A percentile compares a stretch with the other conserved stretches of the same genome.
phyloP scores from a whole-genome alignment of 1,284 basidiomycete genomes.

The Hortiboletus rubellus region DNA sequence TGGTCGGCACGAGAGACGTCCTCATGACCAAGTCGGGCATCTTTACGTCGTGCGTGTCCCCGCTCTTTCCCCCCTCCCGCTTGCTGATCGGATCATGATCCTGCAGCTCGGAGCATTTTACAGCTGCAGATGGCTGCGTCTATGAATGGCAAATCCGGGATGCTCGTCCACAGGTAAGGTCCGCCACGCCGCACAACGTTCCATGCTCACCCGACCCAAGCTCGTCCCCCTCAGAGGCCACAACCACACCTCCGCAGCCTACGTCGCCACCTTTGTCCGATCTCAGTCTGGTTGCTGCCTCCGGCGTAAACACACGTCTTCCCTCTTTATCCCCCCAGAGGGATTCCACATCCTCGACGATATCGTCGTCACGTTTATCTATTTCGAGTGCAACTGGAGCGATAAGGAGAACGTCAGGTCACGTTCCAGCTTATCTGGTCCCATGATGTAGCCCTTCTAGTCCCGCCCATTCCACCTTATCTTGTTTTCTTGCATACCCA shows the following conservation, averaged over 20 bases:
- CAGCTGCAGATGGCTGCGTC: slow-evolving; percentile 17
- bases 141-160: slow-evolving; percentile 35
- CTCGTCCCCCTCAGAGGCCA: slow-evolving; percentile 26
- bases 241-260: slow-evolving; percentile 7
- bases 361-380: slow-evolving; percentile 38
- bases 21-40: slow-evolving; percentile 25
- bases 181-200: background rate
- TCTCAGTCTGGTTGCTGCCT: slow-evolving; percentile 21
- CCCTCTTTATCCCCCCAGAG: slow-evolving; percentile 31
- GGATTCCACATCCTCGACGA: slow-evolving; percentile 36
- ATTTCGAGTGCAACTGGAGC: slow-evolving; percentile 34
- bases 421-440: slow-evolving; percentile 7
- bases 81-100: background rate
- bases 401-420: slow-evolving; percentile 26
- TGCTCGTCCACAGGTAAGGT: slow-evolving; percentile 25
- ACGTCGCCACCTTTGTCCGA: slow-evolving; percentile 32
- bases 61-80: too few species aligned
- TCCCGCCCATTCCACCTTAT: too few species aligned
- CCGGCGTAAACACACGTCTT: slow-evolving; percentile 22
- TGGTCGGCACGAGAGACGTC: slow-evolving; percentile 31
- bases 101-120: slow-evolving; percentile 30
- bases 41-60: slow-evolving; percentile 25
- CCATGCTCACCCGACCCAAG: slow-evolving; percentile 4
- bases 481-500: slow-evolving; percentile 10
- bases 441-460: background rate